Base-by-base conservation (phyloP, 1,139 yeast genomes). In the Taphrina flavorubra region DNA sequence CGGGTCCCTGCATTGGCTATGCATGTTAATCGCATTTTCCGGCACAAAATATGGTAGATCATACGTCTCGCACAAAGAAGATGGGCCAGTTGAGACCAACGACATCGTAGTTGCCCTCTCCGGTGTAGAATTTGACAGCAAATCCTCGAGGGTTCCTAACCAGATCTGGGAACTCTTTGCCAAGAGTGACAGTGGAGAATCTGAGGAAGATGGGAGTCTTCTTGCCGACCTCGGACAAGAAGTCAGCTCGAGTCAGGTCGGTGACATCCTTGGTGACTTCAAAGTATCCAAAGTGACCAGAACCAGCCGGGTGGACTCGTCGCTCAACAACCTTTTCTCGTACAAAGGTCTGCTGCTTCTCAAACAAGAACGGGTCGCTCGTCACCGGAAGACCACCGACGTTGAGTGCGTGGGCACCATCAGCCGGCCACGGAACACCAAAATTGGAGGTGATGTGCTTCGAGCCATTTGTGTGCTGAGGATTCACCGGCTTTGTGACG, bases 1-100 rank as follows among this genome's bases (percentile, higher is more conserved):
- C 53, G 95, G 96, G 82, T 90, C 90, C 83, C 90, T 90, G 71
- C 89, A 83, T 71, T 95, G 96, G 79, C 65, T 49, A 36, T 6
- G 55, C n/a, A 39, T 46, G 46, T 31, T 36, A 53, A 14, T 36
- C 10, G 11, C 13, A 31, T 8, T 5, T 40, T 18, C 16, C 6
- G 34, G 4, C 49, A 8, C 6, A 25, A 16, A 81, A 83, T 40
- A 86, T 37, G 7, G 77, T 84, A 84, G 76, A 25, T 25, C 84
- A 84, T 68, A 81, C 86, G 74, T 84, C 86, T 75, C 86, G 81
- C 70, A 84, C 77, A 76, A 84, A 84, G 76, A 84, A 84, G 46
- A 84, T 79, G 6, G 87, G 87, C 16, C 86, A 84, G 75, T 84
- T 84, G 78, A 84, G 84, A 77, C 83, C 84, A 42, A 84, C 87